Evolutionary conservation across 768 basidiomycete genomes (phyloP), one percentile per base, ranked within the genome.

Genomic region (Podaxis pistillaris): DNA sequence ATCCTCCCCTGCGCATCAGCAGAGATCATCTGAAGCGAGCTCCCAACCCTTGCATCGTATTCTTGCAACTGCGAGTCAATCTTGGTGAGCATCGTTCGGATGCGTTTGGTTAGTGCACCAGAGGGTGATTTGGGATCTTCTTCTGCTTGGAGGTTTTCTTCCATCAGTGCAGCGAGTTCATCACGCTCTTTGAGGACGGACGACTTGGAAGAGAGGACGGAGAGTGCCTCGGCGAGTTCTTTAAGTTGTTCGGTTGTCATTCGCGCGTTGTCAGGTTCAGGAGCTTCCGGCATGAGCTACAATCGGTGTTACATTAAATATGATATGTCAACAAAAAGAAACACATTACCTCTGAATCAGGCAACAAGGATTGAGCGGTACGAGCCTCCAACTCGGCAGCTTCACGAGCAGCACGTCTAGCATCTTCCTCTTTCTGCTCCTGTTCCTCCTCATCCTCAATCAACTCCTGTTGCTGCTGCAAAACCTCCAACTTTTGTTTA

Each of bases 391-490:
- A 74, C 68, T 94, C 92, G 65, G 87, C 89, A 24, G 87, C 85
- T 74, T 91, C 93, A 68, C 88, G 87, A 72, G 87, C 88, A 50
- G 88, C 90, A 61, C 91, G 89, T 46, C 94, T 88, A n/a, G 93
- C 91, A 71, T 91, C 87, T 73, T 94, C 91, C 73, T 94, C 93
- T 77, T 95, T 91, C 75, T 96, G 89, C 65, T 99, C 97, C 75
- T 99, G 97, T 73, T 98, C 97, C 66, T 95, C 87, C 76, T 99
- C 97, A 73, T 99, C 97, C 72, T 99, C 96, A 72, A 99, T 99
- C 64, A 99, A 93, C 74, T 99, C 97, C 72, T 99, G 93, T 75
- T 99, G 97, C 69, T 99, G 93, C 69, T 97, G 94, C 72, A 99
- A 78, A 26, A 99, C 96, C 65, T 98, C 97, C 60, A 99, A 85